Conservation (phyloP, 805 yeast genomes). For the Starmerella floris region DNA sequence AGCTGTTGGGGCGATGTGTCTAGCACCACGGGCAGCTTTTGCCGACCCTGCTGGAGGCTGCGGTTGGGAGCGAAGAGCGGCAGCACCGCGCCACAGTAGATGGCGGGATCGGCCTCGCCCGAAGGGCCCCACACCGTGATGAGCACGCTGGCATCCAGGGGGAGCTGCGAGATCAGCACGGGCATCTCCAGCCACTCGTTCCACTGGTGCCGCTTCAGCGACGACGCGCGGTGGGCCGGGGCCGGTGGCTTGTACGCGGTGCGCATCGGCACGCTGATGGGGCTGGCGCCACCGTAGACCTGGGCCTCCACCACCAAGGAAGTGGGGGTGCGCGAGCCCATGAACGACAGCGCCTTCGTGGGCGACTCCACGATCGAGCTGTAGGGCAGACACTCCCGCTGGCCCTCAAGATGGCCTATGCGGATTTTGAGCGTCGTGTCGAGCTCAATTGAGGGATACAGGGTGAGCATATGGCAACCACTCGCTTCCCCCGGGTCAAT, state of each 20-base stretch:
- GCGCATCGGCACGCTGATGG: constrained; percentile 37
- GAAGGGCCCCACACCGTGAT: constrained; percentile 59
- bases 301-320: constrained; percentile 34
- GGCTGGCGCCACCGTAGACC: constrained; percentile 34
- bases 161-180: constrained; percentile 56
- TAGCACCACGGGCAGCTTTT: constrained; percentile 31
- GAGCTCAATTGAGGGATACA: constrained; percentile 45
- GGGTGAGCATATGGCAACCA: not conserved
- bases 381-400: constrained; percentile 30
- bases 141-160: constrained; percentile 44
- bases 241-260: constrained; percentile 37
- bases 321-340: constrained; percentile 19
- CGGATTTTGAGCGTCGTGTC: constrained; percentile 38
- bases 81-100: constrained; percentile 51
- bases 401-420: constrained; percentile 37
- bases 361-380: constrained; percentile 40
- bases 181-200: constrained; percentile 64
- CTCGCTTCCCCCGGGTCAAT: not conserved
- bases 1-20: constrained; percentile 8
- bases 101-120: constrained; percentile 31
- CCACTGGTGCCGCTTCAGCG: constrained; percentile 38
- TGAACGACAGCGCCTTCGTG: constrained; percentile 27
- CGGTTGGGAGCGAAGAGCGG: constrained; percentile 46
- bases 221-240: constrained; percentile 10
- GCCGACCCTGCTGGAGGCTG: constrained; percentile 60